Evolutionary conservation across 305 asterid species (phyloP).

Genomic region (Euphrasia arctica): DNA sequence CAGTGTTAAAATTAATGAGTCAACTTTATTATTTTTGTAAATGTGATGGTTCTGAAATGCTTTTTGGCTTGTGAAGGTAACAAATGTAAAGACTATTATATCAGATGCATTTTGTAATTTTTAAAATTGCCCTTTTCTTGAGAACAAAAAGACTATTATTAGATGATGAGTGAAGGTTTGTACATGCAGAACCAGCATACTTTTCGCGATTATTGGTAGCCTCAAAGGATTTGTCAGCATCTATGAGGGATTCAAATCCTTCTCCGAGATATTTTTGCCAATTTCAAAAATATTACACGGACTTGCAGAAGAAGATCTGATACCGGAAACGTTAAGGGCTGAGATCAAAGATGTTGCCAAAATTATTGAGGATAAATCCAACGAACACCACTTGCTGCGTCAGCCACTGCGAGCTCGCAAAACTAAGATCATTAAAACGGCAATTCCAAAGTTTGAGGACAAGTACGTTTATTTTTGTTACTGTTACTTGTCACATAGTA

Average conservation of each 20-base stretch:
- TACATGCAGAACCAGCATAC: conserved; percentile 64
- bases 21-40: not conserved
- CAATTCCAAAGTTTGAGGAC: conserved; percentile 80
- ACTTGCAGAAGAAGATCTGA: conserved; percentile 48
- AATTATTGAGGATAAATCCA: conserved; percentile 46
- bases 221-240: conserved; percentile 60
- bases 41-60: not conserved
- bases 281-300: conserved; percentile 44
- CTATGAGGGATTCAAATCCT: conserved; percentile 57
- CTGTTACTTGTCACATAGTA: not conserved
- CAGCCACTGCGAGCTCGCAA: conserved; percentile 72
- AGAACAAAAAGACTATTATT: too few species aligned
- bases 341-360: conserved; percentile 46
- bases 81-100: not conserved
- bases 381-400: conserved; percentile 59
- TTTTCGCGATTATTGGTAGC: conserved; percentile 52
- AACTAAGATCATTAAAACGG: conserved; percentile 62
- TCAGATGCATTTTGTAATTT: not conserved
- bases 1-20: not conserved
- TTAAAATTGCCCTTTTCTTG: too few species aligned
- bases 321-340: conserved; percentile 52
- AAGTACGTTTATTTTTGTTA: conserved; percentile 36
- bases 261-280: conserved; percentile 85
- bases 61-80: not conserved
- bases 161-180: not conserved